These are phyloP conservation scores for Xylariaceae sp. DNA, from an alignment of 2,329 filamentous ascomycete species.

Conservation along the genomic window DNA sequence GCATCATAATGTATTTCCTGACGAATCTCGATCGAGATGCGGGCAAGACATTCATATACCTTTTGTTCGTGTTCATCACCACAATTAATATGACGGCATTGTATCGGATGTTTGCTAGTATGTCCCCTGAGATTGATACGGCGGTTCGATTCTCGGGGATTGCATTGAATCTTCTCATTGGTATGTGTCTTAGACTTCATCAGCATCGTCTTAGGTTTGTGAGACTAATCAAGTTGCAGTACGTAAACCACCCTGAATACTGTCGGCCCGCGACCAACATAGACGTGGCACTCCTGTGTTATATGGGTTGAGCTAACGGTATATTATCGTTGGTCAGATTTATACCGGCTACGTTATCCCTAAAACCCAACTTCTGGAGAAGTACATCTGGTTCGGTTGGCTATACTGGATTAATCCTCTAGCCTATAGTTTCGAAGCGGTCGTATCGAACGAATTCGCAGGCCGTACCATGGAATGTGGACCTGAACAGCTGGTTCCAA, in stretches of 20 bases:
- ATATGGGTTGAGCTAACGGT: too few relatives aligned
- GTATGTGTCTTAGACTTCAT: too few relatives aligned
- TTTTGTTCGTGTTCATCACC: slow-evolving; percentile 48
- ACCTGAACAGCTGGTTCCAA: slow-evolving; percentile 42
- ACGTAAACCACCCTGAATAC: too few relatives aligned
- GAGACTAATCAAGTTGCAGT: too few relatives aligned
- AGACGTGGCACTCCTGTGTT: too few relatives aligned
- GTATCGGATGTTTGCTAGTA: slow-evolving; percentile 31
- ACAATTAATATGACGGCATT: slow-evolving; percentile 29
- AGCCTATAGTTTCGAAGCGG: slow-evolving; percentile 60
- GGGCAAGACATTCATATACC: slow-evolving; percentile 64
- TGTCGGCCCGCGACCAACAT: too few relatives aligned
- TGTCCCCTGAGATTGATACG: slow-evolving; percentile 47
- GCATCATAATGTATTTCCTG: slow-evolving; percentile 74
- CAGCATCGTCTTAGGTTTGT: too few relatives aligned
- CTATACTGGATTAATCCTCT: slow-evolving; percentile 63
- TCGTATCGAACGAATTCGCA: slow-evolving; percentile 53
- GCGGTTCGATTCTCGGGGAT: slow-evolving; percentile 57
- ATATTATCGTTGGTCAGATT: slow-evolving; percentile 32
- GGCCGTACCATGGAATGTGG: slow-evolving; percentile 48
- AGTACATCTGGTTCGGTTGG: slow-evolving; percentile 69
- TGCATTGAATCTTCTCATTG: slow-evolving; percentile 55
- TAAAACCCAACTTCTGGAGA: slow-evolving; percentile 48
- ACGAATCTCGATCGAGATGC: slow-evolving; percentile 62
- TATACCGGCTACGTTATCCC: slow-evolving; percentile 65